These are phyloP conservation scores for Plectosphaerella cucumerina DNA, from an alignment of 2,329 filamentous ascomycete species.

Conservation along the genomic window DNA sequence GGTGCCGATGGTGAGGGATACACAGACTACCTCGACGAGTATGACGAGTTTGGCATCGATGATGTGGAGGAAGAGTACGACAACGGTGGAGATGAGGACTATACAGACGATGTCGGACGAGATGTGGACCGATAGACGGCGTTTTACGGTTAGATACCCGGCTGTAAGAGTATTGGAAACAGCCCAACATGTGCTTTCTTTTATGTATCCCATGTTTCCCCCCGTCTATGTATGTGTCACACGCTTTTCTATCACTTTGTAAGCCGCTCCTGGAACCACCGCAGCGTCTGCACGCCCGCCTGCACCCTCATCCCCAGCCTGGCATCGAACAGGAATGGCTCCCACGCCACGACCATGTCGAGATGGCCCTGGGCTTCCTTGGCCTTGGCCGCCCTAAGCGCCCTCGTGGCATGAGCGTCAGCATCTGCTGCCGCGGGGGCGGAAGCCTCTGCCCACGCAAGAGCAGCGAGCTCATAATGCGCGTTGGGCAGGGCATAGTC, in stretches of 20 bases:
- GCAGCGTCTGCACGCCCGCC: slow-evolving; percentile 63
- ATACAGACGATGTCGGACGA: slow-evolving; percentile 13
- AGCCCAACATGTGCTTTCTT: not conserved
- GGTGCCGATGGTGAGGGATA: slow-evolving; percentile 21
- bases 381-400: slow-evolving; percentile 42
- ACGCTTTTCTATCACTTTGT: slow-evolving; percentile 10
- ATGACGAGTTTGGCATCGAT: slow-evolving; percentile 13
- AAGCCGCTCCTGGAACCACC: slow-evolving; percentile 45
- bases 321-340: slow-evolving; percentile 68
- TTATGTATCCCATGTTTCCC: not conserved
- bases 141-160: not conserved
- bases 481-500: slow-evolving; percentile 71
- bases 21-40: slow-evolving; percentile 21
- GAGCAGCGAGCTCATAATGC: slow-evolving; percentile 81
- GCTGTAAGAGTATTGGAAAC: no score
- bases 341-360: slow-evolving; percentile 66
- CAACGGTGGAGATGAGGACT: slow-evolving; percentile 26
- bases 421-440: slow-evolving; percentile 13
- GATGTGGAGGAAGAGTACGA: slow-evolving; percentile 27
- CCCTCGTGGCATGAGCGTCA: slow-evolving; percentile 12
- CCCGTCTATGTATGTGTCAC: not conserved
- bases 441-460: slow-evolving; percentile 67
- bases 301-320: slow-evolving; percentile 70
- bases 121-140: not conserved
- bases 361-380: slow-evolving; percentile 61